Base-by-base conservation (phyloP, 108 stramenopile species). In the Conticribra weissflogii region DNA sequence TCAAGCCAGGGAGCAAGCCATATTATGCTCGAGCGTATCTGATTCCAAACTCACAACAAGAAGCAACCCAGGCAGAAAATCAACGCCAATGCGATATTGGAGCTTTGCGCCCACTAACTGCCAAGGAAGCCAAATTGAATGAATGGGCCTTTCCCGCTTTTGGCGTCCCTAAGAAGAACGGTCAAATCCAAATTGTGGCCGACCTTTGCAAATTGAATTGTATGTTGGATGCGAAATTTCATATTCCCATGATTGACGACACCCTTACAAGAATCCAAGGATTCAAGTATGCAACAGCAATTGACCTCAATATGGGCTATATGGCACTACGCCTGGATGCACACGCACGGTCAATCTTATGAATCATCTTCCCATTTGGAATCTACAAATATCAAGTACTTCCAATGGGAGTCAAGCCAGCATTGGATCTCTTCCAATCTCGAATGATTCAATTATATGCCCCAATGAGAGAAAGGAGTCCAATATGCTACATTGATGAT, bases 151-250 rank as follows among this genome's bases (percentile, higher is more conserved):
- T 31, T 22, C 64, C 64, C 32, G 36, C 44, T 0, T 66, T 66
- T 33, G 64, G 64, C 3, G 21, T 53, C n/a, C 64, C 64, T 0
- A 66, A 66, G 23, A 66, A 66, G 49, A 66, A 66, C 36, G 64
- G 64, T 0, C 18, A 16, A 4, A 32, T 66, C 32, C 29, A 52
- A 8, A 18, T 66, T 2, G 64, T 53, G 3, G 53, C 53, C 0
- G 64, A 66, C 64, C 53, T 66, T 27, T 2, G 64, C 15, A 17
- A 48, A 32, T 18, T 66, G 23, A 66, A 66, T 18, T 1, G 4
- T 0, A 4, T 32, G 1, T 19, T 66, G 0, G 23, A 31, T 7
- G n/a, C 25, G 16, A 31, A 66, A 53, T 66, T 17, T 24, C 34
- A 14, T 15, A 32, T 54, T 21, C 7, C 22, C 14, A 53, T 36